Conservation (phyloP, 2,329 filamentous ascomycete genomes). For the Plectosphaerella sp. region DNA sequence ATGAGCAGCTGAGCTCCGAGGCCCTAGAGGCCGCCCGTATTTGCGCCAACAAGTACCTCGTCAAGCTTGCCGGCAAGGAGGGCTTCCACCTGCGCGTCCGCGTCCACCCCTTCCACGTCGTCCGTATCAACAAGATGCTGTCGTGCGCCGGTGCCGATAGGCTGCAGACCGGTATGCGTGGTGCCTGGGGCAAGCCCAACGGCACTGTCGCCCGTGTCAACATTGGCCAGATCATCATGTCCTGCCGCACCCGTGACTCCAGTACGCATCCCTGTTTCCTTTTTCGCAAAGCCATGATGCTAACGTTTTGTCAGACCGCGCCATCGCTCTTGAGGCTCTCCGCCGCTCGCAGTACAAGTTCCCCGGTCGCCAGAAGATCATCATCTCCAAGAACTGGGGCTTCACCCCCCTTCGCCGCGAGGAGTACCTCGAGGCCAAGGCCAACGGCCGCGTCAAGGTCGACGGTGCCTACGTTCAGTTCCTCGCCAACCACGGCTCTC, state of each 20-base stretch:
- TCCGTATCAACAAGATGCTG: constrained; percentile 99
- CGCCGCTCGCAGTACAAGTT: constrained; percentile 99
- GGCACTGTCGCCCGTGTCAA: constrained; percentile 99
- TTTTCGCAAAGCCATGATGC: background rate
- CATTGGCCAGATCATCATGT: constrained; percentile 99
- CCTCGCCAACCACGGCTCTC: constrained; percentile 85
- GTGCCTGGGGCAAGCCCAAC: constrained; percentile 99
- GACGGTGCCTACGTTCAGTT: constrained; percentile 99
- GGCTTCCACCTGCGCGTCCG: constrained; percentile 72
- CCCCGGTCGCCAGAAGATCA: constrained; percentile 99
- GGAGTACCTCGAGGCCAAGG: constrained; percentile 95
- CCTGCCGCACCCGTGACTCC: constrained; percentile 92
- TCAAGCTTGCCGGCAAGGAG: constrained; percentile 70
- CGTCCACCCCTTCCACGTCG: constrained; percentile 98
- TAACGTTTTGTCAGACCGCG: constrained; percentile 59
- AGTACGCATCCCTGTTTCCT: constrained; percentile 50
- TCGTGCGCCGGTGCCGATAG: constrained; percentile 99
- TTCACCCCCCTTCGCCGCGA: constrained; percentile 98
- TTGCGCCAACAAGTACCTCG: constrained; percentile 98
- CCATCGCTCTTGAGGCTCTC: constrained; percentile 94
- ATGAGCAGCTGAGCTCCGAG: constrained; percentile 99
- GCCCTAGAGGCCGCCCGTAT: constrained; percentile 99
- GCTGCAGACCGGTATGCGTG: constrained; percentile 99
- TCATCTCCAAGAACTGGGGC: constrained; percentile 99
- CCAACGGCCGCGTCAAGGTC: constrained; percentile 87